Evolutionary conservation across 2,329 filamentous ascomycete genomes (phyloP).

Genomic region (Talaromyces sp.): DNA sequence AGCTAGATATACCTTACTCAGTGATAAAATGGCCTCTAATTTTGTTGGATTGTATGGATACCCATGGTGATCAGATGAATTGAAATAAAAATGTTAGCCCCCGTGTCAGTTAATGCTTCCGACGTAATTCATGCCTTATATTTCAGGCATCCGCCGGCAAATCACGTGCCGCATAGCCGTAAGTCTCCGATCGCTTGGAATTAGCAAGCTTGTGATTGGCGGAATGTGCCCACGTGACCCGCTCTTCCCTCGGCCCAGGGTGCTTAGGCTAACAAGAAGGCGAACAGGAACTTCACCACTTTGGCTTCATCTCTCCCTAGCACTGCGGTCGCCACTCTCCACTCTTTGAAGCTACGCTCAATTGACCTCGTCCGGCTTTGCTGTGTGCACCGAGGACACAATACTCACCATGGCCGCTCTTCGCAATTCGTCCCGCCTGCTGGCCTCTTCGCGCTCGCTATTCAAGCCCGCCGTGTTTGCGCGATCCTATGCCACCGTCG

Average conservation of each 20-base stretch:
- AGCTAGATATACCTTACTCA: not conserved
- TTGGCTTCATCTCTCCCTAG: conserved; percentile 7
- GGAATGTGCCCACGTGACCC: not conserved
- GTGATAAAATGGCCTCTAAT: not conserved
- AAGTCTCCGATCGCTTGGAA: conserved; percentile 13
- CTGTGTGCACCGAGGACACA: not conserved
- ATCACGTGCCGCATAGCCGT: conserved; percentile 11
- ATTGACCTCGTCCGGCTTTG: conserved; percentile 3
- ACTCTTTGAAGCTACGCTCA: conserved; percentile 6
- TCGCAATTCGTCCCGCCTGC: conserved; percentile 43
- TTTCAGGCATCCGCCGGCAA: not conserved
- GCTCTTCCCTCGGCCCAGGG: conserved; percentile 8
- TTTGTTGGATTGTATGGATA: not conserved
- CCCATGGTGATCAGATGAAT: not conserved
- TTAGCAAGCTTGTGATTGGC: conserved; percentile 5
- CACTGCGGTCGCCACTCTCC: conserved; percentile 4
- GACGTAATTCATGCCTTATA: not conserved
- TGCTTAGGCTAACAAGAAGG: conserved; percentile 12
- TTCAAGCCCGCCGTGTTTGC: conserved; percentile 31
- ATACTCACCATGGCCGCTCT: conserved; percentile 42
- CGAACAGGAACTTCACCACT: conserved; percentile 1
- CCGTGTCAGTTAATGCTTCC: not conserved
- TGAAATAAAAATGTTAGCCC: not conserved
- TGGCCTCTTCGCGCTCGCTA: conserved; percentile 38
- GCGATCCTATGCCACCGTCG: conserved; percentile 45